Evolutionary conservation across 2,329 filamentous ascomycete genomes (phyloP), one percentile per base, ranked within the genome.

Genomic region (Nemania diffusa): DNA sequence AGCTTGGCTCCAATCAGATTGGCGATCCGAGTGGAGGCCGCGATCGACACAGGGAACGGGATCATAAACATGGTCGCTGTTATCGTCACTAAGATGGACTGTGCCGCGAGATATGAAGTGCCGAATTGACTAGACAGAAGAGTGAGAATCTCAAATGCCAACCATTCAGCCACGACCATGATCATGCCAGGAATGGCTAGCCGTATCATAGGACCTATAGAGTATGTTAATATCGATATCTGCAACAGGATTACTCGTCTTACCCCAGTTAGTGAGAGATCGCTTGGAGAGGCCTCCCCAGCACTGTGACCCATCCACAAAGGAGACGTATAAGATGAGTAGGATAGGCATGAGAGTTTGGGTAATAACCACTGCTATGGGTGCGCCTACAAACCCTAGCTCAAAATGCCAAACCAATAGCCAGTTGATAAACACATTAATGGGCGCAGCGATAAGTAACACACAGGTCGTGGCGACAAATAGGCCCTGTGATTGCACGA

Each of bases 111-210:
- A 68, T 91, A 89, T 20, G 90, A 90, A 1, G 92, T 89, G 17
- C 92, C 92, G 65, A 97, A 90, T 73, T 92, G 92, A 58, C 91
- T 92, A 0, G 92, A 88, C 8, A 90, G 89, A n/a, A 97, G 84
- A 0, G 94, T 97, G 69, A 97, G 84, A 56, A 97, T 89, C 78
- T 98, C 95, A 78, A 98, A 98, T 6, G 94, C 94, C 11, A 97
- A 86, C 81, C 92, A 97, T 78, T 98, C 95, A 5, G 95, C 94
- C 78, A 97, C 90, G 1, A 98, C 91, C 94, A 97, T 97, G 71
- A 97, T 83, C 78, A 98, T 89, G 1, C 95, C 95, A 0, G 95
- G 94, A 13, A 97, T 82, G 0, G 95, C 93, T 42, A 98, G 90
- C 55, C 89, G 88, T 73, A 98, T 88, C 95, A 94, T 93, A 0